phyloP scores from a whole-genome alignment of 371 early-diverging fungal genomes.

The Umbelopsis sp. region DNA sequence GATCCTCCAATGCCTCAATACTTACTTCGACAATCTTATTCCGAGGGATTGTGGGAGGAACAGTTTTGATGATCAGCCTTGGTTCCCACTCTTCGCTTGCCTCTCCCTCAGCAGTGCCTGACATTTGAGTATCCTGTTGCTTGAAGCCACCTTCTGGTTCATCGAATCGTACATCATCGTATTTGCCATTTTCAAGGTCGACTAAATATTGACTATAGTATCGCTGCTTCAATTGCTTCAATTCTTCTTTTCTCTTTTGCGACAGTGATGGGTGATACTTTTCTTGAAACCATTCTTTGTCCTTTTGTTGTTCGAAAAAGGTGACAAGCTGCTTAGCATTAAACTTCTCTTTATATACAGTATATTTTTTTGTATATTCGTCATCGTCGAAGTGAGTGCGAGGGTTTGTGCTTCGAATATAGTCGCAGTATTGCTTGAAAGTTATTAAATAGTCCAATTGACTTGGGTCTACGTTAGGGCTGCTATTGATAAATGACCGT shows the following conservation, averaged over 20 bases:
- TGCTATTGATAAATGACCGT: conserved; percentile 15
- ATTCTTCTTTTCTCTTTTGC: conserved; percentile 56
- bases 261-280: conserved; percentile 83
- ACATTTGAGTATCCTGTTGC: conserved; percentile 30
- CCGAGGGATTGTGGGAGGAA: conserved; percentile 81
- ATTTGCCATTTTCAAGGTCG: conserved; percentile 71
- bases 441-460: conserved; percentile 80
- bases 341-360: conserved; percentile 80
- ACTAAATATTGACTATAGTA: conserved; percentile 62
- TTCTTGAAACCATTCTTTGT: conserved; percentile 91
- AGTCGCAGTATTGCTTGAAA: conserved; percentile 81
- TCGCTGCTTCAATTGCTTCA: conserved; percentile 55
- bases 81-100: conserved; percentile 50
- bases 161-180: conserved; percentile 74
- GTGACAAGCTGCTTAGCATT: conserved; percentile 64
- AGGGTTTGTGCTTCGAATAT: conserved; percentile 54
- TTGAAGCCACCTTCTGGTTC: conserved; percentile 31
- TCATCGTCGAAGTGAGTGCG: conserved; percentile 71
- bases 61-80: conserved; percentile 78
- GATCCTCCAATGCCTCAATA: not conserved
- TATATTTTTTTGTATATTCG: conserved; percentile 79
- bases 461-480: conserved; percentile 67
- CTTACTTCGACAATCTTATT: conserved; percentile 73
- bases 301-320: conserved; percentile 81
- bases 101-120: conserved; percentile 32